phyloP scores from a whole-genome alignment of 805 yeast genomes.

The Komagataella kurtzmanii region DNA sequence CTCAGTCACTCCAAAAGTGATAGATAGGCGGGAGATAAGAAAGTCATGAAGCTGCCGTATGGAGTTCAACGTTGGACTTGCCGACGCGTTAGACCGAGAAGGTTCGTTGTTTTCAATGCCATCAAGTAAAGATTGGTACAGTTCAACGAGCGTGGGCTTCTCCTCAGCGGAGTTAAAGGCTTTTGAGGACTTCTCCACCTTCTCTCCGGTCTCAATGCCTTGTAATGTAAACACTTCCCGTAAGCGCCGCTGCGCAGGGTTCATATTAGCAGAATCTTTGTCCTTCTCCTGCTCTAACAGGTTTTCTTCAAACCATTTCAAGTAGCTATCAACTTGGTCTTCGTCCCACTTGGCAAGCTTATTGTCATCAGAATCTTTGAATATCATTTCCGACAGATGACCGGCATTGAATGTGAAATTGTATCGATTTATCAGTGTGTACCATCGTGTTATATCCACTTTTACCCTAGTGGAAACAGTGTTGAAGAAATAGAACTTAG shows the following conservation, averaged over 20 bases:
- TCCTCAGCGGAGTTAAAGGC: neutral
- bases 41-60: neutral
- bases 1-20: neutral
- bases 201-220: neutral
- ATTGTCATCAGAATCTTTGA: constrained; percentile 14
- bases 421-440: neutral
- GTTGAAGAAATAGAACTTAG: constrained; percentile 18
- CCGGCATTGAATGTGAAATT: constrained; percentile 9
- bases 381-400: constrained; percentile 10
- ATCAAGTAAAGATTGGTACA: neutral
- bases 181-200: neutral
- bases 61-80: neutral
- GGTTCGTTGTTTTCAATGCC: neutral
- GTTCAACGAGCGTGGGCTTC: neutral
- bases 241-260: neutral
- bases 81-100: neutral
- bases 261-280: neutral
- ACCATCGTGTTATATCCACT: neutral
- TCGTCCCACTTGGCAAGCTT: constrained; percentile 35
- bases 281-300: constrained; percentile 7
- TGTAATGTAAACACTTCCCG: neutral
- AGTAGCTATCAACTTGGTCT: constrained; percentile 28
- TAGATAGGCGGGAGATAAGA: neutral
- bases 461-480: neutral
- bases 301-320: constrained; percentile 33